Base-by-base conservation (phyloP, 306 rosid species). In the Senna tora region DNA sequence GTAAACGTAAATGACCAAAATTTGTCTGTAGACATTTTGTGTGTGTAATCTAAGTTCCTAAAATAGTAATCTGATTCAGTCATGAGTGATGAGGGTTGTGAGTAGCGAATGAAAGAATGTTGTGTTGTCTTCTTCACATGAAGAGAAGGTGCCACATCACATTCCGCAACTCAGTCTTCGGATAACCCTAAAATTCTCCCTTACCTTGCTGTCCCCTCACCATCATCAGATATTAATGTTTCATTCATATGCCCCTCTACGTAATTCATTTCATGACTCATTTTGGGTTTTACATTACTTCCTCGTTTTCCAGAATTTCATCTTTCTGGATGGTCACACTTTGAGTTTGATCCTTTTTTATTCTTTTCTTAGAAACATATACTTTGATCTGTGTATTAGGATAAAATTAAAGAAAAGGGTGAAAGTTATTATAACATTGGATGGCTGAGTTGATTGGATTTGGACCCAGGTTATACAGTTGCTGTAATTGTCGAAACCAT, bases 401-500 rank as follows among this genome's bases (percentile, higher is more conserved):
- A 49, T 53, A 63, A 34, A n/a, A n/a, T n/a, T n/a, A n/a, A 52
- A 28, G 21, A 30, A 69, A 67, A 34, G 30, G 73, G 65, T 65
- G 46, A 63, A 65, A 10, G 73, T 49, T 60, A 60, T 67, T 22
- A 20, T 43, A 65, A 36, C 43, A 52, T 28, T 79, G 69, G 52
- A 87, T 76, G 84, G 85, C 85, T 59, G 90, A 85, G 66, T 49
- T 84, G 80, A 75, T 83, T 69, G 90, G 79, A 66, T 57, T 83
- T 69, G 90, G 79, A 66, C 61, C 85, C 6, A 84, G 88, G 74
- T 16, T 60, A 28, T 60, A 60, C 74, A 78, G 83, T 20, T 84
- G 85, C 74, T 81, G 83, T 32, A 75, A 85, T 60, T 87, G 96
- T 62, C 67, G 84, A 82, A 87, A 82, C 70, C 84, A 82, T 73